Evolutionary conservation across 345 rosid species (phyloP).

Genomic region (Populus deltoides): DNA sequence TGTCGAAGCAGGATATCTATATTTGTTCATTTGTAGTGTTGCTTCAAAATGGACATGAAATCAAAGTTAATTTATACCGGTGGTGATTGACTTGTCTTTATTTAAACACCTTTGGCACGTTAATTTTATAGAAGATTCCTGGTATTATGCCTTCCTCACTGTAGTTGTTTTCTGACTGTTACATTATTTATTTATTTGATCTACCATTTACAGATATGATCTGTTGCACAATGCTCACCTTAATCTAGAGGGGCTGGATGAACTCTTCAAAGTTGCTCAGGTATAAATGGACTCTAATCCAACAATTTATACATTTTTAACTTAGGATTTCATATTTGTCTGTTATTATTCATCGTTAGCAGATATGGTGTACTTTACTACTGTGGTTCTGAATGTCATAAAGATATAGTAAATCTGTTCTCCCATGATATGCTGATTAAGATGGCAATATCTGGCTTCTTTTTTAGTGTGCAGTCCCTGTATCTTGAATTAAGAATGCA

Average conservation of each 20-base stretch:
- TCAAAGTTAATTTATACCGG: background rate
- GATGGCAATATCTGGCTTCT: background rate
- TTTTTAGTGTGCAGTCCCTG: background rate
- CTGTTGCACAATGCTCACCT: constrained; percentile 97
- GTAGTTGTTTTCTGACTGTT: background rate
- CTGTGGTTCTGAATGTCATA: background rate
- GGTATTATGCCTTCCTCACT: background rate
- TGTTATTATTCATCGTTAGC: background rate
- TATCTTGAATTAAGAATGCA: background rate
- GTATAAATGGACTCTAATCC: constrained; percentile 33
- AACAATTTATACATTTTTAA: background rate
- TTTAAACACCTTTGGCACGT: background rate
- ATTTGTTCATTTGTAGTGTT: background rate
- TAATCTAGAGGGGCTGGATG: constrained; percentile 73
- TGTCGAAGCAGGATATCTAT: background rate
- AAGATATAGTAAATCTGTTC: background rate
- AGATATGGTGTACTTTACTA: background rate
- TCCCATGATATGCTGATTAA: background rate
- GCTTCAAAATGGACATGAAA: background rate
- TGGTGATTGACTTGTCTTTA: background rate
- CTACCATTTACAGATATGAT: constrained; percentile 64
- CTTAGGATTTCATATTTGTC: background rate
- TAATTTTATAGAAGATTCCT: background rate
- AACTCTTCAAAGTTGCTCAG: constrained; percentile 95
- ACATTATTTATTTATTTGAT: constrained; percentile 1